Percentiles rank a stretch among this genome's conserved stretches.
These are phyloP conservation scores for Calonectria hawksworthii DNA, from an alignment of 2,329 filamentous ascomycete species.

Conservation along the genomic window DNA sequence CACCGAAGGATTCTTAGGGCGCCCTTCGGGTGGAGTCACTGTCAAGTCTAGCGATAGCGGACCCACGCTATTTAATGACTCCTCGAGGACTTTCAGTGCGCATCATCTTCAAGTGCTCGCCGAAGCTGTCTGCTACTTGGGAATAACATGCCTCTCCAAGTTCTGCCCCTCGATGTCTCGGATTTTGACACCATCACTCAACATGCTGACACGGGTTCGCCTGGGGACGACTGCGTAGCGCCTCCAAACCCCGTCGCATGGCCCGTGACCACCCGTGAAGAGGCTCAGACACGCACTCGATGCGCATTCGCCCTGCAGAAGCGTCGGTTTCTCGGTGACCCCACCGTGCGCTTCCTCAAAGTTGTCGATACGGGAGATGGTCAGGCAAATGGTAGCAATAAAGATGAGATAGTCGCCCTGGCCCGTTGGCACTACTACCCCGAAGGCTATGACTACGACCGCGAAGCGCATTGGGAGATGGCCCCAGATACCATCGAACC, in stretches of 20 bases:
- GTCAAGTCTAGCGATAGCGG: not conserved
- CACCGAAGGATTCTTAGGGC: not conserved
- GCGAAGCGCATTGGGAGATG: not conserved
- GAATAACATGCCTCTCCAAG: not conserved
- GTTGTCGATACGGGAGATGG: not conserved
- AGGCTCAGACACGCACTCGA: not conserved
- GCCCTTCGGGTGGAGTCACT: not conserved
- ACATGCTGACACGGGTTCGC: not conserved
- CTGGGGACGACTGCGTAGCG: not conserved
- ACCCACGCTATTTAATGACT: not conserved
- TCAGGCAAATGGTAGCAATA: no score
- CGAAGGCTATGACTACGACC: not conserved
- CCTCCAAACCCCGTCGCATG: constrained; percentile 4
- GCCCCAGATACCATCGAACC: not conserved
- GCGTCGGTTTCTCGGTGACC: not conserved
- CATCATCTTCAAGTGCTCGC: not conserved
- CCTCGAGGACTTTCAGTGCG: not conserved
- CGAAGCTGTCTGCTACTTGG: no score
- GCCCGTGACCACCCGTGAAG: not conserved
- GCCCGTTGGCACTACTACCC: constrained; percentile 4
- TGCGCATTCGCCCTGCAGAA: not conserved
- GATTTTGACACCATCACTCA: not conserved
- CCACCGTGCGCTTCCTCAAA: not conserved
- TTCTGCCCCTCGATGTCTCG: not conserved
- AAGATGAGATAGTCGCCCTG: not conserved